A percentile compares a stretch with the other conserved stretches of the same genome.
phyloP scores from a whole-genome alignment of 495 filamentous ascomycete genomes.

The Aspergillus diversus region DNA sequence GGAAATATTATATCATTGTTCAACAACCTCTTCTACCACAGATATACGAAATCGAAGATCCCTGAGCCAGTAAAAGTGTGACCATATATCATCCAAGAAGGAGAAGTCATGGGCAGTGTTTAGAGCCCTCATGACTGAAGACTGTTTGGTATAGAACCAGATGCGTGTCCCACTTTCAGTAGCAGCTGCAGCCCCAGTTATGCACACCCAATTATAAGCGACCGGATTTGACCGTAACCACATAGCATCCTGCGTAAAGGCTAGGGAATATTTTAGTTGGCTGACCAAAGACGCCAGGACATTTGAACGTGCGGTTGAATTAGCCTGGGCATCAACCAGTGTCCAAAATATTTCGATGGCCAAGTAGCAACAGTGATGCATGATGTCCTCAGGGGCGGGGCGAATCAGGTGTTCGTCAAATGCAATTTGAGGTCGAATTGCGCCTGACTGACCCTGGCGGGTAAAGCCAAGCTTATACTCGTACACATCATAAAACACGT shows the following conservation, averaged over 20 bases:
- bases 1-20: too few relatives aligned
- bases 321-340: not conserved
- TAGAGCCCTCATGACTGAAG: not conserved
- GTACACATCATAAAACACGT: not conserved
- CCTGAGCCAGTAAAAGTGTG: too few relatives aligned
- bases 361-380: conserved; percentile 9
- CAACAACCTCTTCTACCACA: too few relatives aligned
- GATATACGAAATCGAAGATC: too few relatives aligned
- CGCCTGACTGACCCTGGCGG: too few relatives aligned
- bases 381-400: not conserved
- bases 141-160: conserved; percentile 14
- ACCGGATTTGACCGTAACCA: conserved; percentile 7
- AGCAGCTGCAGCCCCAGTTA: not conserved
- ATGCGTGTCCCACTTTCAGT: not conserved
- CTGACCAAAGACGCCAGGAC: not conserved
- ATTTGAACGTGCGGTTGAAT: not conserved
- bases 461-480: conserved; percentile 1
- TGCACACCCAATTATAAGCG: conserved; percentile 7
- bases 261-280: not conserved
- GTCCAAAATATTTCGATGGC: conserved; percentile 1
- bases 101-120: not conserved
- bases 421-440: not conserved
- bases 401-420: conserved; percentile 2
- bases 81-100: too few relatives aligned
- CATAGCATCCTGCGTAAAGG: not conserved